These are phyloP conservation scores for Apiospora hydei DNA, from an alignment of 2,329 filamentous ascomycete genomes.

Conservation along the genomic window DNA sequence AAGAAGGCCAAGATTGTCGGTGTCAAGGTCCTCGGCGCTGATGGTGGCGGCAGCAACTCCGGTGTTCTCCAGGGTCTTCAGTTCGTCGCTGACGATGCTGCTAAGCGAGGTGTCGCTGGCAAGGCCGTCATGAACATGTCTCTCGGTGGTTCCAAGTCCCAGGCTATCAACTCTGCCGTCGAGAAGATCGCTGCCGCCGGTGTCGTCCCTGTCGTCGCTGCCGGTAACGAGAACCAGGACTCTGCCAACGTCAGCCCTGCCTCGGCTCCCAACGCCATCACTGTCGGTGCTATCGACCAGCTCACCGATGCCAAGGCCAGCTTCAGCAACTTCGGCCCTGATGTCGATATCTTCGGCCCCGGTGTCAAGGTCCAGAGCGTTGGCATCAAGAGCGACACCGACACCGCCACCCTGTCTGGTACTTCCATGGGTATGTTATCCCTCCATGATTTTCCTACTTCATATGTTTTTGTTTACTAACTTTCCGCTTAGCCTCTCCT, in stretches of 20 bases:
- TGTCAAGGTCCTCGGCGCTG: slow-evolving; percentile 67
- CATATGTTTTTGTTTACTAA: background rate
- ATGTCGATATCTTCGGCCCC: slow-evolving; percentile 63
- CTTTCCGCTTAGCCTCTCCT: slow-evolving; percentile 60
- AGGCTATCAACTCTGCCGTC: slow-evolving; percentile 63
- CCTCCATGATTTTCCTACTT: background rate
- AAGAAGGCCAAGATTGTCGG: slow-evolving; percentile 63
- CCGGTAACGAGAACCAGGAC: slow-evolving; percentile 64
- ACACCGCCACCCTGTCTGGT: slow-evolving; percentile 55
- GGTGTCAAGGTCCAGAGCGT: slow-evolving; percentile 62
- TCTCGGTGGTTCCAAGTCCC: slow-evolving; percentile 58
- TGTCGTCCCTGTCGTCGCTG: slow-evolving; percentile 65
- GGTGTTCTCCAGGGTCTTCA: slow-evolving; percentile 67
- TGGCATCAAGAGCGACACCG: slow-evolving; percentile 57
- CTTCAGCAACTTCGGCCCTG: slow-evolving; percentile 61
- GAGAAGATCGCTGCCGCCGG: slow-evolving; percentile 56
- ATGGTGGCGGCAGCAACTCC: slow-evolving; percentile 56
- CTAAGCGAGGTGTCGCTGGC: slow-evolving; percentile 49
- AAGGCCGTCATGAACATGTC: slow-evolving; percentile 71
- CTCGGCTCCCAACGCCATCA: slow-evolving; percentile 63
- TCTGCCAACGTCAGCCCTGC: slow-evolving; percentile 60
- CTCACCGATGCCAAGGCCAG: slow-evolving; percentile 53
- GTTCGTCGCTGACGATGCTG: slow-evolving; percentile 58
- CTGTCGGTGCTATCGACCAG: slow-evolving; percentile 65
- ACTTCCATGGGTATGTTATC: slow-evolving; percentile 61